These are phyloP conservation scores for Tuber brumale DNA, from an alignment of 495 filamentous ascomycete species.

Conservation along the genomic window DNA sequence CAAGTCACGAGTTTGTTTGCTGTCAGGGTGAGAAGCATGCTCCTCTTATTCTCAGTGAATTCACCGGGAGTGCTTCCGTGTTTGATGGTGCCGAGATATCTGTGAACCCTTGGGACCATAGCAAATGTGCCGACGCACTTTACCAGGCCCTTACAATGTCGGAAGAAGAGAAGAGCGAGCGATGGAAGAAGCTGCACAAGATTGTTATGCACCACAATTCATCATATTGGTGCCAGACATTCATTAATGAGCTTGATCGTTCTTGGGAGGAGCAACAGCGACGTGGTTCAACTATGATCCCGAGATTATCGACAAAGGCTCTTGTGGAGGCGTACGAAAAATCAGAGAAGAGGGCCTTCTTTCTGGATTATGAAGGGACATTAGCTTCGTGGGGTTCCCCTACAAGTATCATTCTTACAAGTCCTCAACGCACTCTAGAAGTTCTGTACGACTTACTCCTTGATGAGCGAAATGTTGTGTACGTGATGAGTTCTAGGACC, in stretches of 20 bases:
- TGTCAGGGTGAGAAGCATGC: slow-evolving; percentile 89
- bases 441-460: slow-evolving; percentile 69
- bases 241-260: slow-evolving; percentile 59
- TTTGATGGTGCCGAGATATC: slow-evolving; percentile 70
- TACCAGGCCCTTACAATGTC: slow-evolving; percentile 69
- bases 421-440: slow-evolving; percentile 73
- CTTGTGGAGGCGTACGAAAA: slow-evolving; percentile 59
- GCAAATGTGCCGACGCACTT: slow-evolving; percentile 75
- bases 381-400: slow-evolving; percentile 76
- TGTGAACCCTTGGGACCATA: slow-evolving; percentile 92
- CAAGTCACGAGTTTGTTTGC: slow-evolving; percentile 83
- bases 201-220: slow-evolving; percentile 75
- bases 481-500: slow-evolving; percentile 81
- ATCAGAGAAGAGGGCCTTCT: slow-evolving; percentile 64
- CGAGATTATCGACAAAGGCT: slow-evolving; percentile 62
- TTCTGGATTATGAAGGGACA: slow-evolving; percentile 89
- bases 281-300: slow-evolving; percentile 75
- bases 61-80: slow-evolving; percentile 81
- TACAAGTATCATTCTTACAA: slow-evolving; percentile 70
- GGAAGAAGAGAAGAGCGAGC: slow-evolving; percentile 60
- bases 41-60: slow-evolving; percentile 84
- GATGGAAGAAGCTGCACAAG: slow-evolving; percentile 68
- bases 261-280: slow-evolving; percentile 76
- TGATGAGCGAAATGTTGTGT: slow-evolving; percentile 75
- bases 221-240: slow-evolving; percentile 69